Base-by-base conservation (phyloP, 2,329 filamentous ascomycete genomes). In the Claviceps monticola region DNA sequence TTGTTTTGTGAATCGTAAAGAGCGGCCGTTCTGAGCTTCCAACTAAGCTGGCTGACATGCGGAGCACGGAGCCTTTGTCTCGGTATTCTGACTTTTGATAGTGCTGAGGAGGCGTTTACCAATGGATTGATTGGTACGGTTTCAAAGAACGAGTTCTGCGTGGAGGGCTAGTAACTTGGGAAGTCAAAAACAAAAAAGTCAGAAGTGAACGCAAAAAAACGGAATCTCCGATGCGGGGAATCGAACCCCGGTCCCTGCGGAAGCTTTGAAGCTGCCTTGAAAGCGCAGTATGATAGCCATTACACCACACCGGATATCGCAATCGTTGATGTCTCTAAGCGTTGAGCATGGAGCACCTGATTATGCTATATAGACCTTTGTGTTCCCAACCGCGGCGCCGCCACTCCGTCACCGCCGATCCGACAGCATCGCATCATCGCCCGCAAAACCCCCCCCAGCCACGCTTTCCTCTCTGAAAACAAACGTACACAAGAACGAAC, bases 201-300 rank as follows among this genome's bases (percentile, higher is more conserved):
- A 19, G n/a, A 41, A 4, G 1, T 19, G 4, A 1, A 14, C 16
- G 16, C 7, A 1, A 16, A 44, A 46, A 46, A 36, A 36, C 1
- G n/a, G n/a, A 7, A 36, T 5, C 53, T 54, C 53, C 53, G 53
- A 54, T 54, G 53, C 53, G 53, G 53, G 53, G 53, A 54, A 50
- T 54, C 53, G 53, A 54, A 54, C 53, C 53, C 53, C 53, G 50
- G 45, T 54, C 53, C 53, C 53, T 54, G 53, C 53, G 53, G 53
- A 14, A 42, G 47, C 46, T 34, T 11, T 23, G 23, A 38, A 4
- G 1, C 13, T 0, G 2, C 29, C 26, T 14, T 54, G 53, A 54
- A 54, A 52, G 53, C 53, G 53, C 53, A 54, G 53, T 54, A 54
- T 54, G 53, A 54, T 54, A 54, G 50, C 53, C 53, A 49, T 38